Conservation (phyloP, 2,329 filamentous ascomycete species). For the Colletotrichum tropicale region DNA sequence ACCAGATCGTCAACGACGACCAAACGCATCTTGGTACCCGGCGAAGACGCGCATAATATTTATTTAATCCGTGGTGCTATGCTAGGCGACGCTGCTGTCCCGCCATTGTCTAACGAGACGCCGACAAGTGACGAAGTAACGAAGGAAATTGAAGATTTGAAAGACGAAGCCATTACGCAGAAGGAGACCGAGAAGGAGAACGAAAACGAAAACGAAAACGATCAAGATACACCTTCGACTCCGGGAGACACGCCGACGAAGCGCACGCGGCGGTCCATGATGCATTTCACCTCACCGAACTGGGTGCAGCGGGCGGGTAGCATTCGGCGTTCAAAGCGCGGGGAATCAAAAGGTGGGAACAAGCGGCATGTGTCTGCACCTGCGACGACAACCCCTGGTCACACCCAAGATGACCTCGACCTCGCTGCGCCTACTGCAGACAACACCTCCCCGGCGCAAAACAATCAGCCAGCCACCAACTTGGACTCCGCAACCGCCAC, state of each 20-base stretch:
- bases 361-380: slow-evolving; percentile 62
- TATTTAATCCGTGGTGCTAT: slow-evolving; percentile 16
- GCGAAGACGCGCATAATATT: slow-evolving; percentile 32
- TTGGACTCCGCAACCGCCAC: slow-evolving; percentile 29
- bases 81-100: slow-evolving; percentile 6
- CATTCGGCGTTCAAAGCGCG: slow-evolving; percentile 59
- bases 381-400: slow-evolving; percentile 34
- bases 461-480: slow-evolving; percentile 31
- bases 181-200: not conserved
- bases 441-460: slow-evolving; percentile 25
- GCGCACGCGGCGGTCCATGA: slow-evolving; percentile 55
- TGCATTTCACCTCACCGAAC: slow-evolving; percentile 62
- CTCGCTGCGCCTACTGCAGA: slow-evolving; percentile 12
- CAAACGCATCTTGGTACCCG: slow-evolving; percentile 30
- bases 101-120: not conserved
- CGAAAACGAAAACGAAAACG: not conserved
- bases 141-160: not conserved
- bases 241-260: slow-evolving; percentile 47
- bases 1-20: slow-evolving; percentile 18
- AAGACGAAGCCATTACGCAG: not conserved
- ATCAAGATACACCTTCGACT: slow-evolving; percentile 23
- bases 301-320: slow-evolving; percentile 64
- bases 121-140: not conserved
- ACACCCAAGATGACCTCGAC: slow-evolving; percentile 29
- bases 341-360: slow-evolving; percentile 43